phyloP scores from a whole-genome alignment of 495 filamentous ascomycete genomes.

The Opeltia flavorubescens region DNA sequence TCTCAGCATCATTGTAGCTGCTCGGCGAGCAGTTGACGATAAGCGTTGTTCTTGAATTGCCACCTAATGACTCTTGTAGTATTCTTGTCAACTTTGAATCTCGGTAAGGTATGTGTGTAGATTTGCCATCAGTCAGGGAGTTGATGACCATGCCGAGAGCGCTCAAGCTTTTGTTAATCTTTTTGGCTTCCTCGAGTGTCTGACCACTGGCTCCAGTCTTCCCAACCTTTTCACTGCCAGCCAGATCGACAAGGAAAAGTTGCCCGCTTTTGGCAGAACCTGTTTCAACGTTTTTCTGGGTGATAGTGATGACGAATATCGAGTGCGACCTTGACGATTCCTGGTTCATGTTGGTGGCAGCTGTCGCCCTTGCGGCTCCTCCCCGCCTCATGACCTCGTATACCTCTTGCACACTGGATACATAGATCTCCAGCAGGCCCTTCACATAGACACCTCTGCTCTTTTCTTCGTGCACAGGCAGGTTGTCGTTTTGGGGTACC shows the following conservation, averaged over 20 bases:
- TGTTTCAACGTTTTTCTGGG: conserved; percentile 95
- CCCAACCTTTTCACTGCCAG: conserved; percentile 94
- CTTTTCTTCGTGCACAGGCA: conserved; percentile 96
- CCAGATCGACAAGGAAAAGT: conserved; percentile 92
- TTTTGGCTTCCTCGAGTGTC: conserved; percentile 96
- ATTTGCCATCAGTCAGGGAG: conserved; percentile 92
- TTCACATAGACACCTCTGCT: conserved; percentile 94
- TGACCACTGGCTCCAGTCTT: conserved; percentile 97
- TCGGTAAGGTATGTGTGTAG: conserved; percentile 90
- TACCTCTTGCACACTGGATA: conserved; percentile 87
- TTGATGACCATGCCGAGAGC: conserved; percentile 99
- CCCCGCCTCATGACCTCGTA: conserved; percentile 95
- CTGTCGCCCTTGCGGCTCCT: conserved; percentile 76
- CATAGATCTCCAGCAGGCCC: conserved; percentile 86
- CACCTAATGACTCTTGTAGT: conserved; percentile 87
- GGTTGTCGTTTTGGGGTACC: conserved; percentile 83
- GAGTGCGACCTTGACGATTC: conserved; percentile 97
- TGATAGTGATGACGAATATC: conserved; percentile 93
- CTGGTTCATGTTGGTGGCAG: conserved; percentile 99
- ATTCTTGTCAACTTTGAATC: conserved; percentile 97
- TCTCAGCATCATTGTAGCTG: conserved; percentile 96
- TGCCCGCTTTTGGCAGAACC: conserved; percentile 94
- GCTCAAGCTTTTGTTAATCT: conserved; percentile 99
- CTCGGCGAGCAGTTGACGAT: conserved; percentile 98
- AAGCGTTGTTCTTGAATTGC: conserved; percentile 91